Evolutionary conservation across 257 asterid genomes (phyloP), one percentile per base, ranked within the genome.

Genomic region (Rehmannia glutinosa): DNA sequence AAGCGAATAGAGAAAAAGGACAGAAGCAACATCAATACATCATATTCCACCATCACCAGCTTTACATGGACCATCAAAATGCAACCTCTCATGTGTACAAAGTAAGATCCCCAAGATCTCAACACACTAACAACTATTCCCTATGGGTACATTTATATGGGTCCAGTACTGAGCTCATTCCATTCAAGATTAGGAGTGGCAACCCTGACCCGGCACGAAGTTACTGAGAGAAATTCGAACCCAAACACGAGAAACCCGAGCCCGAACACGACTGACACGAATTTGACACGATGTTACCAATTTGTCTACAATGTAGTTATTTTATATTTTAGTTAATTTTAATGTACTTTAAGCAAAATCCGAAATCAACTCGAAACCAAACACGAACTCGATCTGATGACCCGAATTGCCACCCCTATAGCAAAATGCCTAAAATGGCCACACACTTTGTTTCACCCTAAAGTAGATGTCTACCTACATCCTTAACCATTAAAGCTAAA

Each of bases 71-170:
- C 63, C 46, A 33, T 25, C 1, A 11, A 73, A 55, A 56, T 38
- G 58, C 47, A 73, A 66, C 47, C 20, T 11, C 17, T 55, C n/a
- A 47, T 61, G n/a, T 23, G 54, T 20, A 19, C 39, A 67, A 50
- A 74, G 65, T 41, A 60, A 68, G 74, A 67, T 60, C 68, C 74
- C 60, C 35, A 43, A 47, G 20, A 63, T 50, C 68, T 59, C 59
- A 38, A 36, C 65, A 36, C 65, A 50, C 57, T 15, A 53, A 52
- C 47, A 16, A 53, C 55, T 38, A 24, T 33, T 52, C 12, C 9
- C 16, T 42, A 42, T 45, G 61, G 36, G 74, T 20, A 23, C 74
- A 69, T 46, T 12, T 19, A n/a, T 42, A 42, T 45, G 61, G 36
- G 74, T 20, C 25, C 74, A 69, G 33, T 12, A 21, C 11, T 58